Percentiles rank a stretch among this genome's conserved stretches.
Evolutionary conservation across 2,329 filamentous ascomycete species (phyloP).

Genomic region (Cordyceps pruinosa): DNA sequence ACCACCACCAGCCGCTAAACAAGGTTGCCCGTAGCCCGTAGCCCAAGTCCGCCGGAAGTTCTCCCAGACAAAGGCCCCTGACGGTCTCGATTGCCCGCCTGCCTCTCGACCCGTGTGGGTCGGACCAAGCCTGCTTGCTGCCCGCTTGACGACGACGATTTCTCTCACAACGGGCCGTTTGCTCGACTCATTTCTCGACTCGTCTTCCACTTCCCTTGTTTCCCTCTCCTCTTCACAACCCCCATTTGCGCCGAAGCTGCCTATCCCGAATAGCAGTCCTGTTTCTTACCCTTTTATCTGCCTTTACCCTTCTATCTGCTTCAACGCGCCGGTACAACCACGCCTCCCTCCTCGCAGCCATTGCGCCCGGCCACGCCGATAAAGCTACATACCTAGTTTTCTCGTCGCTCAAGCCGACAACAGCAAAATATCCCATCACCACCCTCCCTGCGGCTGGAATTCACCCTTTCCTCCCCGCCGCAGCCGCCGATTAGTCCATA

Average conservation of each 20-base stretch:
- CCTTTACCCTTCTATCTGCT: not conserved
- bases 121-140: not conserved
- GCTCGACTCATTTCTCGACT: not conserved
- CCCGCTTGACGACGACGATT: not conserved
- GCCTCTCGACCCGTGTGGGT: not conserved
- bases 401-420: not conserved
- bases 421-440: no score
- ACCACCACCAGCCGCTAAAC: not conserved
- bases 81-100: slow-evolving; percentile 1
- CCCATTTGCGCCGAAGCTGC: not conserved
- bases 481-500: not conserved
- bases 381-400: no score
- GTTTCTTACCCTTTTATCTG: no score
- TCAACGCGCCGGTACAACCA: not conserved
- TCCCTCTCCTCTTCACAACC: not conserved
- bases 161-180: not conserved
- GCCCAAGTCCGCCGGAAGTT: not conserved
- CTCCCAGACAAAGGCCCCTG: not conserved
- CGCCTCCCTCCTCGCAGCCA: not conserved
- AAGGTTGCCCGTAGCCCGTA: no score
- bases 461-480: not conserved
- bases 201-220: not conserved
- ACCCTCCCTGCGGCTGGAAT: not conserved
- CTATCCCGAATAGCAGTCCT: no score
- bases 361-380: not conserved